Conservation (phyloP, 2,329 filamentous ascomycete species). For the Penicillium glabrum region DNA sequence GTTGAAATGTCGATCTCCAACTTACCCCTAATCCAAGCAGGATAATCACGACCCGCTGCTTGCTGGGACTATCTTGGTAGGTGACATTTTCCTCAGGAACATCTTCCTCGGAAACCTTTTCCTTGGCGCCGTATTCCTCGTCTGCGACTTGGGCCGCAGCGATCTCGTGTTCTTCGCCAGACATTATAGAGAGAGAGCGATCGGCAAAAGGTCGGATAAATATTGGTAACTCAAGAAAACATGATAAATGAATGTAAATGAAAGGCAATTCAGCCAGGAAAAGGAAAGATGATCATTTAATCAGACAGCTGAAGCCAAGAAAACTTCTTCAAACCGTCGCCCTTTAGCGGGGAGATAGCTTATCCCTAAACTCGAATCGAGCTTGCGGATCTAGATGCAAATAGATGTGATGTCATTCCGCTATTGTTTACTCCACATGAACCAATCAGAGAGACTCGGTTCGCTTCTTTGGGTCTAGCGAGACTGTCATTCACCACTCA, state of each 20-base stretch:
- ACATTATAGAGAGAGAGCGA: neutral
- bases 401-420: neutral
- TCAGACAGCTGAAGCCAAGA: neutral
- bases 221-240: neutral
- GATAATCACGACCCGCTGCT: neutral
- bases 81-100: neutral
- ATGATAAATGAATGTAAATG: neutral
- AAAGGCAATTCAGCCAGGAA: neutral
- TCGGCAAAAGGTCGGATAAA: neutral
- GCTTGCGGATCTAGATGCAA: neutral
- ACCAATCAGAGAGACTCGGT: neutral
- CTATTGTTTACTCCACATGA: neutral
- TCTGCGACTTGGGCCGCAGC: neutral
- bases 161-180: neutral
- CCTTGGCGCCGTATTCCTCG: neutral
- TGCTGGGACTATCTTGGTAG: neutral
- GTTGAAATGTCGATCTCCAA: neutral
- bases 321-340: neutral
- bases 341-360: neutral
- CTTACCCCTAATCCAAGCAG: conserved; percentile 2
- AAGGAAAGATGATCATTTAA: neutral
- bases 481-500: neutral
- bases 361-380: conserved; percentile 1
- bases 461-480: neutral
- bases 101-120: neutral